Percentiles rank a stretch among this genome's conserved stretches.
Evolutionary conservation across 2,329 filamentous ascomycete genomes (phyloP).

Genomic region (Tothia fuscella): DNA sequence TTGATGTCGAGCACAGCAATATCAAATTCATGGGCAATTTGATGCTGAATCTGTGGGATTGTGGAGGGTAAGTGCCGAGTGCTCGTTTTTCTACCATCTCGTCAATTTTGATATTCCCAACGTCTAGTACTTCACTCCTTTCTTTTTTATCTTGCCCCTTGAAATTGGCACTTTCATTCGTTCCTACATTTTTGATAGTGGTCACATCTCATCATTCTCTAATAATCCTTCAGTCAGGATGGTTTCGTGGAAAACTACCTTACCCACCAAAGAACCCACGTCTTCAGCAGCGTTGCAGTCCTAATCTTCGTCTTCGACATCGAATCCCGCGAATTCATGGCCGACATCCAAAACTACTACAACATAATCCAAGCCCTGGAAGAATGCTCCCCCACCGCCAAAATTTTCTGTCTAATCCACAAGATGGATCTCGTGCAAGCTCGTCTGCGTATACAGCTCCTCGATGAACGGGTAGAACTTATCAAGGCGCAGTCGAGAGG

Average conservation of each 20-base stretch:
- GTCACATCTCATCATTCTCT: no score
- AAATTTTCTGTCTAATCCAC: constrained; percentile 91
- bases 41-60: constrained; percentile 97
- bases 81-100: no score
- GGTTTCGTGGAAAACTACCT: constrained; percentile 99
- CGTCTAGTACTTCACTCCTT: no score
- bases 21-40: constrained; percentile 98
- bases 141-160: no score
- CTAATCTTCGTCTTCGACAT: constrained; percentile 99
- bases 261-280: constrained; percentile 85
- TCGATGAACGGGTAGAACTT: constrained; percentile 68
- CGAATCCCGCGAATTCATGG: constrained; percentile 85
- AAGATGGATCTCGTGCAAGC: constrained; percentile 95
- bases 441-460: constrained; percentile 65
- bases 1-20: constrained; percentile 96
- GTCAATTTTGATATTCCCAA: no score
- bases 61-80: constrained; percentile 55
- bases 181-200: no score
- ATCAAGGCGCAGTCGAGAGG: constrained; percentile 63
- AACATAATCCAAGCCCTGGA: constrained; percentile 79
- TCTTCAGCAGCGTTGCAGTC: constrained; percentile 92
- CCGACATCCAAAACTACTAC: constrained; percentile 84
- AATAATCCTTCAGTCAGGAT: constrained; percentile 54
- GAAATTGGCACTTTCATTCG: no score
- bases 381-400: constrained; percentile 70